These are phyloP conservation scores for Pelargonium cotyledonis DNA, from an alignment of 441 rosid species.

Conservation along the genomic window DNA sequence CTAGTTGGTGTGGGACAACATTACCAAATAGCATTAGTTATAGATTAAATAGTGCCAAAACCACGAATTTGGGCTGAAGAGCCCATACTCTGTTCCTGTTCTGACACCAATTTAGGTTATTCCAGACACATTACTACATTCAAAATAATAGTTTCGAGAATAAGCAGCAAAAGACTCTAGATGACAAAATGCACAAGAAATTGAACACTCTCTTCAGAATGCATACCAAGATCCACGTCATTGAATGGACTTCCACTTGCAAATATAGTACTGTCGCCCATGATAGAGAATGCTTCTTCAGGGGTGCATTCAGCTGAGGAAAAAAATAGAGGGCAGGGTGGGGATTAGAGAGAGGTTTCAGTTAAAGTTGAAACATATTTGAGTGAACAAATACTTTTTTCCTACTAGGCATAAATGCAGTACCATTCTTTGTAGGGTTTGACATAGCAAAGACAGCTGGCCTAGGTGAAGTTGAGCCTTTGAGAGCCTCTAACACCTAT, in stretches of 20 bases:
- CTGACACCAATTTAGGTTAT: constrained; percentile 4
- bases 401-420: constrained; percentile 6
- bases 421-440: constrained; percentile 96
- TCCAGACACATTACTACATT: neutral
- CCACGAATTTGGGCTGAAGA: neutral
- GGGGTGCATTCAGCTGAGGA: constrained; percentile 92
- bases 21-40: neutral
- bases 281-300: constrained; percentile 84
- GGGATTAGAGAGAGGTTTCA: neutral
- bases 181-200: constrained; percentile 1
- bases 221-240: constrained; percentile 82
- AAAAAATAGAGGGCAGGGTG: constrained; percentile 5
- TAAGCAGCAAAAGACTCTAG: neutral
- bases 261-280: constrained; percentile 87
- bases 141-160: neutral
- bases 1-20: neutral
- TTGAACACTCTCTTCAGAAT: constrained; percentile 16
- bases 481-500: constrained; percentile 94
- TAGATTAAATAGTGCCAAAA: neutral
- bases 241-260: constrained; percentile 98
- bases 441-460: constrained; percentile 99
- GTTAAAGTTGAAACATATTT: constrained; percentile 5
- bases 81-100: neutral
- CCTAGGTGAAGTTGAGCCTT: constrained; percentile 87
- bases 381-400: neutral